These are phyloP conservation scores for Boehmeria nivea DNA, from an alignment of 306 rosid species.

Conservation along the genomic window DNA sequence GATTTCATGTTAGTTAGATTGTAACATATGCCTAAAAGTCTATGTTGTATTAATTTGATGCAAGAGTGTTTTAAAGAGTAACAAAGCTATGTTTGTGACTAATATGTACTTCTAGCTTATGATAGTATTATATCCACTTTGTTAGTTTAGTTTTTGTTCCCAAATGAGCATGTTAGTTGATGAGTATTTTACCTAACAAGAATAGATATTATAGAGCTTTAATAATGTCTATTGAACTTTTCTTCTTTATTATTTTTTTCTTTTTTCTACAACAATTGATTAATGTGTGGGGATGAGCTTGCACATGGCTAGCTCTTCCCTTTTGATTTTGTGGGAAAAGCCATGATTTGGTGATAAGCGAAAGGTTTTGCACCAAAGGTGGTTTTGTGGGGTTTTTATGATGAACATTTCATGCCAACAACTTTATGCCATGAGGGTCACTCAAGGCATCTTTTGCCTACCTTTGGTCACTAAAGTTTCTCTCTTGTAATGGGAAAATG, in stretches of 20 bases:
- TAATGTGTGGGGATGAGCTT: slow-evolving; percentile 22
- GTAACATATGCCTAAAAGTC: too few species aligned
- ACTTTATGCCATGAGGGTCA: slow-evolving; percentile 16
- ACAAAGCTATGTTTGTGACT: too few species aligned
- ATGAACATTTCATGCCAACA: slow-evolving; percentile 23
- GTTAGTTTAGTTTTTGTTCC: too few species aligned
- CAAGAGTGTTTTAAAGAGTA: too few species aligned
- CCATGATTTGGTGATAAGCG: slow-evolving; percentile 17
- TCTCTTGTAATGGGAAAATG: slow-evolving; percentile 3
- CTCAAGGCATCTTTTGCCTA: slow-evolving; percentile 2
- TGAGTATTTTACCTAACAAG: too few species aligned
- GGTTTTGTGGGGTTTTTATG: slow-evolving; percentile 24
- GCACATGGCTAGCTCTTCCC: slow-evolving; percentile 42
- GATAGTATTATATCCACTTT: too few species aligned
- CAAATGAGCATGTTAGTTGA: too few species aligned
- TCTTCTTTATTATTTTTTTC: background rate
- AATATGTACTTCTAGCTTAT: too few species aligned
- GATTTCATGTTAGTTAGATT: slow-evolving; percentile 2
- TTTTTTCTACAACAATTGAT: slow-evolving; percentile 10
- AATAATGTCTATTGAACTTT: background rate
- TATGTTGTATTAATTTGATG: too few species aligned
- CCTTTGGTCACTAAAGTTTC: too few species aligned
- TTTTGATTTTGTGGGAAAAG: slow-evolving; percentile 7
- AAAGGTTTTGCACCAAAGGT: too few species aligned
- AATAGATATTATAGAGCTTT: too few species aligned